Evolutionary conservation across 129 eudicot genomes (phyloP), one percentile per base, ranked within the genome.

Genomic region (Flaveria robusta): DNA sequence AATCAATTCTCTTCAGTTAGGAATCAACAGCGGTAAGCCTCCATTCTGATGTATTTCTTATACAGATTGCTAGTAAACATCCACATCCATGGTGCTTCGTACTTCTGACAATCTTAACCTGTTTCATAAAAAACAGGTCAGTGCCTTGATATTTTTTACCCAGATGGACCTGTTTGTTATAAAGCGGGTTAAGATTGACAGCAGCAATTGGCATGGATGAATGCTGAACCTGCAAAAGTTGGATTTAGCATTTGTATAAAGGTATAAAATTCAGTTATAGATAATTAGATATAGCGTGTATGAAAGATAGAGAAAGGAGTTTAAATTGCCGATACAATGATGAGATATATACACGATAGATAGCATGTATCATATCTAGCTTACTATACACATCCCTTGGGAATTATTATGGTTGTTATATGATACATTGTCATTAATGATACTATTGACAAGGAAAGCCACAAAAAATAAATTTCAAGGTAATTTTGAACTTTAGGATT

Each of bases 321-420:
- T 16, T n/a, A 24, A 24, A 24, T 59, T 59, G 66, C n/a, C 13
- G 12, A 20, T 55, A 7, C 27, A 20, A 19, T 55, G 63, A 55
- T 12, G 29, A 24, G 66, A 59, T 12, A 59, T 34, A 12, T 23
- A 59, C 39, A 12, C 7, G 13, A 20, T 24, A 58, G 58, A n/a
- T 51, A n/a, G 58, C 58, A 58, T 58, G 34, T 22, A 59, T 59
- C 39, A 24, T 23, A 59, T 24, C 16, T 59, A 59, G 66, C 66
- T 23, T 9, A 18, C 39, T 24, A 59, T 34, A 59, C 66, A 20
- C 39, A 24, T 23, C 34, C n/a, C 39, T 59, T 24, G 66, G 24
- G 34, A 59, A 59, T 24, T 5, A 59, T 4, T 24, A 59, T 24
- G 66, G 39, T 24, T 60, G 41, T 41, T 24, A 12, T 60, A 11